Base-by-base conservation (phyloP, 768 basidiomycete species). In the Postia placenta region DNA sequence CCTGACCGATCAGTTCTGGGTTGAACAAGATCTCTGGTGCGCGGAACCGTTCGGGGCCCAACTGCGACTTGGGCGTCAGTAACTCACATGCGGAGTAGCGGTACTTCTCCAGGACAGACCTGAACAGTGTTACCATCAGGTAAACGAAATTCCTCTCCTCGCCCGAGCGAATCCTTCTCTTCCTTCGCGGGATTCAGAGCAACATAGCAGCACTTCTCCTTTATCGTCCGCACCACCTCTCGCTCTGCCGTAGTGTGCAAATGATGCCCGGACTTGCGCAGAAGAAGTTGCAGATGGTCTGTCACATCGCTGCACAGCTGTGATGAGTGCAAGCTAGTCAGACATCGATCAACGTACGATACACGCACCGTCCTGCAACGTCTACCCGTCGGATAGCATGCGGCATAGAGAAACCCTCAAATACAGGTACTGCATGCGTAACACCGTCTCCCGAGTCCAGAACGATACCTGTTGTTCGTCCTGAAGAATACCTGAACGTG, bases 401-500 rank as follows among this genome's bases (percentile, higher is more conserved):
- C 37, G 94, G 93, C 92, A 98, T 97, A 5, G 92, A 94, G 73
- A 98, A 98, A 0, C 96, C 96, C 62, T 99, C 96, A 60, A 94
- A 99, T 15, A 99, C 94, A 3, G 96, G 96, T 2, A 99, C 96
- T 12, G 96, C 92, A 54, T 99, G 96, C 20, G 96, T 98, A 6
- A 99, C 96, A 23, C 96, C 96, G 63, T 99, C 96, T 11, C 96
- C 96, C 4, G 95, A 98, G 64, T 99, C 96, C 17, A 99, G 79
- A 1, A 99, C 96, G 51, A 98, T 96, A n/a, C 96, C 96, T 30
- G 96, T 98, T 55, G 96, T 98, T 54, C 96, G 80, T 26, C 96
- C 96, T 14, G 94, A 96, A 2, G 96, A 95, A 70, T 99, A 99
- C 65, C 95, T 98, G 65, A 5, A 28, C 33, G n/a, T n/a, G 15